phyloP scores from a whole-genome alignment of 139 green algal species.

The Desmodesmus armatus region DNA sequence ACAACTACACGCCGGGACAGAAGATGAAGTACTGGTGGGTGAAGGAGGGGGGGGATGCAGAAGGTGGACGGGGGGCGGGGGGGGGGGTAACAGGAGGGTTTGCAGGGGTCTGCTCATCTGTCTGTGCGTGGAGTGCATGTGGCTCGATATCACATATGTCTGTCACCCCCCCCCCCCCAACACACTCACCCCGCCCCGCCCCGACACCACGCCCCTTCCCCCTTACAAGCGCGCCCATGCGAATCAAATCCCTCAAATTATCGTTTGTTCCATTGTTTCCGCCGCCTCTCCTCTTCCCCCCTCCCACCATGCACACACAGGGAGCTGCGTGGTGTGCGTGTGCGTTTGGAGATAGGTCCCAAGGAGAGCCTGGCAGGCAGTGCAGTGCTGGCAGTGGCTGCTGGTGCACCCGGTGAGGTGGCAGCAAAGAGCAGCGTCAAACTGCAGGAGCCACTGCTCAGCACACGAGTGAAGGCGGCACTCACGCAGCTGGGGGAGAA shows the following conservation, averaged over 20 bases:
- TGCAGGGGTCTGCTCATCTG: constrained; percentile 1
- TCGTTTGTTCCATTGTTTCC: too few species aligned
- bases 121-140: too few species aligned
- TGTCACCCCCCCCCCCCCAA: too few species aligned
- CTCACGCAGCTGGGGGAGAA: constrained; percentile 10
- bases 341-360: constrained; percentile 42
- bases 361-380: constrained; percentile 38
- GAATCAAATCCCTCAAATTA: too few species aligned
- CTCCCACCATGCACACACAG: too few species aligned
- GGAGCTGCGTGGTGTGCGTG: constrained; percentile 43
- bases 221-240: not conserved
- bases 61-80: too few species aligned
- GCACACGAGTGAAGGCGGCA: not conserved
- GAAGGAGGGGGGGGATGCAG: too few species aligned
- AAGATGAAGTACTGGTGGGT: constrained; percentile 52
- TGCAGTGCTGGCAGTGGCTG: constrained; percentile 38
- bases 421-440: constrained; percentile 36
- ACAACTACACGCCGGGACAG: constrained; percentile 49
- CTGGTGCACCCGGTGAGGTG: constrained; percentile 19
- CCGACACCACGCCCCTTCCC: too few species aligned
- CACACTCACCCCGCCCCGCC: too few species aligned
- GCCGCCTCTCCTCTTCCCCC: too few species aligned
- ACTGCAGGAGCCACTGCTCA: constrained; percentile 17
- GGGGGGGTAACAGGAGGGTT: too few species aligned
- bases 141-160: too few species aligned